Conservation (phyloP, 306 rosid species). For the Castanea sativa region DNA sequence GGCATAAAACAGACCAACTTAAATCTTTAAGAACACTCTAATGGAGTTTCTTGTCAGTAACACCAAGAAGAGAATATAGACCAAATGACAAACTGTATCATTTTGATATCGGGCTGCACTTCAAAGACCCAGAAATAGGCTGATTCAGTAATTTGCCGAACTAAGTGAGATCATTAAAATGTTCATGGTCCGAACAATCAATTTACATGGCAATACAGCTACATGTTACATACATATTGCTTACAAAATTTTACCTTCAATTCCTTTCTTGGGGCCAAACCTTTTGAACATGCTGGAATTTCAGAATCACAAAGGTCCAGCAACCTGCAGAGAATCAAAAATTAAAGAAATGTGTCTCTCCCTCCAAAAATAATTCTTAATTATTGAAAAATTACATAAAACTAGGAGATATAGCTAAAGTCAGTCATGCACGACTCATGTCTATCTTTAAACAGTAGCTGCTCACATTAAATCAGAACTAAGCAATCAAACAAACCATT, state of each 20-base stretch:
- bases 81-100: neutral
- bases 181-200: neutral
- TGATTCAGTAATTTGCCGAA: neutral
- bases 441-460: neutral
- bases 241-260: conserved; percentile 25
- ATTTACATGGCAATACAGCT: conserved; percentile 12
- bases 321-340: neutral
- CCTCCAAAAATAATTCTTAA: neutral
- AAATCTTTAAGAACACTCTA: neutral
- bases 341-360: neutral
- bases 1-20: neutral
- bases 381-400: neutral
- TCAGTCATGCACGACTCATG: neutral
- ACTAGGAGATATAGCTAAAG: neutral
- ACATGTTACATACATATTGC: conserved; percentile 1
- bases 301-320: conserved; percentile 2
- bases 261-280: neutral
- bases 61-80: too few species aligned
- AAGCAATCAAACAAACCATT: neutral
- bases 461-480: neutral
- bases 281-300: conserved; percentile 1
- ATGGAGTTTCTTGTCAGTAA: neutral
- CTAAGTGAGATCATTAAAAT: neutral
- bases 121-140: neutral
- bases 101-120: neutral